Evolutionary conservation across 352 stramenopile genomes (phyloP).

Genomic region (Phytophthora idaei): DNA sequence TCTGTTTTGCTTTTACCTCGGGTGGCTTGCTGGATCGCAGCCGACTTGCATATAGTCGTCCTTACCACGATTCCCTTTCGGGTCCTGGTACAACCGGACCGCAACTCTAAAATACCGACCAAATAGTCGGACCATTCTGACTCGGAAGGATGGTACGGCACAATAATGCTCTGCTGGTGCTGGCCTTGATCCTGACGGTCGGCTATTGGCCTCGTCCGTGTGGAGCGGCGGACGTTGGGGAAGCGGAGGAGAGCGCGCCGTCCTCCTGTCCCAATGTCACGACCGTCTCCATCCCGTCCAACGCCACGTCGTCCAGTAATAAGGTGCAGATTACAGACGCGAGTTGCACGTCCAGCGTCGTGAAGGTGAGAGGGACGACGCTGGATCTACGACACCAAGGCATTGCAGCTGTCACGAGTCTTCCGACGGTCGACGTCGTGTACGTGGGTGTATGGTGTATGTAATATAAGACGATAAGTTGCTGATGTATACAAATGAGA

Average conservation of each 20-base stretch:
- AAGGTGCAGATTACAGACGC: slow-evolving; percentile 25
- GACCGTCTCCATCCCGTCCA: slow-evolving; percentile 27
- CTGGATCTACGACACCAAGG: slow-evolving; percentile 29
- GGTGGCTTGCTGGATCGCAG: too few relatives aligned
- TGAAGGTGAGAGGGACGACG: slow-evolving; percentile 16
- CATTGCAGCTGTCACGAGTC: slow-evolving; percentile 32
- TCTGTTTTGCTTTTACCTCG: too few relatives aligned
- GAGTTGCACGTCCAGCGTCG: slow-evolving; percentile 21
- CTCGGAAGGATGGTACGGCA: slow-evolving; percentile 10
- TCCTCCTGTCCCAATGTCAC: slow-evolving; percentile 40
- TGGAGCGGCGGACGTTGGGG: slow-evolving; percentile 37
- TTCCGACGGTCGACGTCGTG: slow-evolving; percentile 28
- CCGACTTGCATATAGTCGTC: too few relatives aligned
- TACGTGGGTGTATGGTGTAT: slow-evolving; percentile 14
- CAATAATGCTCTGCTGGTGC: slow-evolving; percentile 3
- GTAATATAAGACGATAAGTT: not conserved
- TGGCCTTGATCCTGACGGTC: slow-evolving; percentile 15
- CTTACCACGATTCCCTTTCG: too few relatives aligned
- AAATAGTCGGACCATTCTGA: not conserved
- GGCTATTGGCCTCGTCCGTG: slow-evolving; percentile 1
- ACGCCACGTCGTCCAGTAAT: slow-evolving; percentile 17
- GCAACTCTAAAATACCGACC: too few relatives aligned
- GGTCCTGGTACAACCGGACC: too few relatives aligned
- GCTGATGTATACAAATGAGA: slow-evolving; percentile 1
- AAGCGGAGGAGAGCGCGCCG: slow-evolving; percentile 20